Evolutionary conservation across 768 basidiomycete species (phyloP), one percentile per base, ranked within the genome.

Genomic region (Rhodotorula babjevae): DNA sequence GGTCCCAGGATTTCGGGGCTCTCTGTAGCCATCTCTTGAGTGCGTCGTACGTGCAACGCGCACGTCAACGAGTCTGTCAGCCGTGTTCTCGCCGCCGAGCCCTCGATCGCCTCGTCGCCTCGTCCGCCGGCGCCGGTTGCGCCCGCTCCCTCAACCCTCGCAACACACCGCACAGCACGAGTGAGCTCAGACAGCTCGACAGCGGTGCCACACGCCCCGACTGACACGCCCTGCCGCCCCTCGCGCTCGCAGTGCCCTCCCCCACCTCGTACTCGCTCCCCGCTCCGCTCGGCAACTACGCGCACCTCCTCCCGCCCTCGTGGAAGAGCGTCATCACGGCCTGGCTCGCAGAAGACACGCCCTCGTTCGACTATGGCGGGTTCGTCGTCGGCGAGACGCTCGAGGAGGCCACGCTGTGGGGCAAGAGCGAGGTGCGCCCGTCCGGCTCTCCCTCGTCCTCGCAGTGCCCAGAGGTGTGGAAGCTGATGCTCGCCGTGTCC

Each of bases 341-440:
- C 23, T 99, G 95, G 95, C 86, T 94, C 44, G 87, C 87, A 15
- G 95, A 99, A 82, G 95, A 98, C 79, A 90, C 89, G 0, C 95
- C 95, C 2, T 93, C 92, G 2, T 96, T 97, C 77, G 95, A 99
- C 81, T 96, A 92, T 75, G 94, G 90, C 52, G 95, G 95, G 4
- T 95, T 90, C 79, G 92, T 98, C 61, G 95, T 99, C 16, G 95
- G 95, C 23, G 94, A 98, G 79, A 89, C 86, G 14, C 83, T 86
- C 50, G 87, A 92, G 55, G 88, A 90, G 80, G 96, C 96, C 14
- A 89, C 88, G 79, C 86, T 98, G 27, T 85, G 92, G 77, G 95
- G 93, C 61, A 98, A 99, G 83, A 92, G 92, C 70, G 87, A 87
- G 63, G 85, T 87, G 67, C 76, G 85, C 25, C 31, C 27, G n/a